Evolutionary conservation across 1,284 basidiomycete species (phyloP).

Genomic region (Neotropicomus parvogracilis): DNA sequence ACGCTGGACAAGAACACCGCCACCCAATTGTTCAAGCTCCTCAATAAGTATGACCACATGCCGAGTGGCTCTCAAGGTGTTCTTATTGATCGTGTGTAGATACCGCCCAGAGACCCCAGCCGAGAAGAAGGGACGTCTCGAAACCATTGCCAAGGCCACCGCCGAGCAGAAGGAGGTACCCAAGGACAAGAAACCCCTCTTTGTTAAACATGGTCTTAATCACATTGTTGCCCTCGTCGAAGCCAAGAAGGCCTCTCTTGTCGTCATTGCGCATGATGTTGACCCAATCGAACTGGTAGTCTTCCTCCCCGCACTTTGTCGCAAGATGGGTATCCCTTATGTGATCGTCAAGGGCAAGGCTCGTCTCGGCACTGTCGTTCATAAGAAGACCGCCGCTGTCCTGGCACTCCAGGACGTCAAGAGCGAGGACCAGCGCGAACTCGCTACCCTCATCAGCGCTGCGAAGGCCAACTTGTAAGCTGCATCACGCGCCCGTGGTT

Average conservation of each 20-base stretch:
- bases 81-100: slow-evolving; percentile 20
- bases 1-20: slow-evolving; percentile 99
- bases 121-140: slow-evolving; percentile 96
- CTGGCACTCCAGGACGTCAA: slow-evolving; percentile 90
- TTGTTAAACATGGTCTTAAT: slow-evolving; percentile 97
- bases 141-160: slow-evolving; percentile 69
- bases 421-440: slow-evolving; percentile 91
- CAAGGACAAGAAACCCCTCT: slow-evolving; percentile 91
- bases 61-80: accelerated
- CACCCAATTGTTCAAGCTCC: slow-evolving; percentile 94
- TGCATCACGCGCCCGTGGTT: neutral
- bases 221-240: slow-evolving; percentile 93
- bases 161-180: slow-evolving; percentile 75
- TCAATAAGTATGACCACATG: slow-evolving; percentile 75
- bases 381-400: slow-evolving; percentile 97
- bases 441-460: slow-evolving; percentile 88
- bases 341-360: slow-evolving; percentile 98
- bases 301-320: slow-evolving; percentile 96
- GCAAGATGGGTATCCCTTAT: slow-evolving; percentile 99
- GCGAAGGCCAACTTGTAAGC: slow-evolving; percentile 95
- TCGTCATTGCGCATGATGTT: slow-evolving; percentile 97
- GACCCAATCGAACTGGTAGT: slow-evolving; percentile 98
- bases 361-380: slow-evolving; percentile 92
- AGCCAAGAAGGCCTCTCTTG: slow-evolving; percentile 96
- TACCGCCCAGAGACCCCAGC: slow-evolving; percentile 91